These are phyloP conservation scores for Penicillium sp. DNA, from an alignment of 2,329 filamentous ascomycete species.

Conservation along the genomic window DNA sequence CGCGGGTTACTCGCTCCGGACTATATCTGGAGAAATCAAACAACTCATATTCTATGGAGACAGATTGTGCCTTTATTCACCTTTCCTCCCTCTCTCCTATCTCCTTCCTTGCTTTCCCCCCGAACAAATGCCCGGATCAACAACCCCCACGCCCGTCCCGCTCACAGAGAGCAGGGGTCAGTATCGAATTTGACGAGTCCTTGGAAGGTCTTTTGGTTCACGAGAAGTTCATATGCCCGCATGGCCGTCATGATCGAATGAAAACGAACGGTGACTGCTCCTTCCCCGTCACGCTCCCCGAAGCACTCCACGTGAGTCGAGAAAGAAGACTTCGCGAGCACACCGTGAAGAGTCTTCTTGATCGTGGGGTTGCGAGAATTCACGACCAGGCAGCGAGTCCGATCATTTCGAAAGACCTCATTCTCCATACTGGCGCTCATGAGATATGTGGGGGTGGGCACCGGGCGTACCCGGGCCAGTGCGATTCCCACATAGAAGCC, in stretches of 20 bases:
- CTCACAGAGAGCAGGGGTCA: conserved; percentile 2
- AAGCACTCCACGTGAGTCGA: conserved; percentile 5
- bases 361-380: neutral
- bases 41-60: neutral
- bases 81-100: neutral
- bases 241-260: conserved; percentile 10
- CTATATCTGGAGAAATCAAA: neutral
- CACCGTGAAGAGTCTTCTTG: neutral
- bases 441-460: conserved; percentile 10
- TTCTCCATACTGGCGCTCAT: neutral
- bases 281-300: conserved; percentile 2
- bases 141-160: neutral
- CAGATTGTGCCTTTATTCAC: neutral
- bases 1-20: neutral
- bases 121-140: neutral
- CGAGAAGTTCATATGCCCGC: conserved; percentile 1
- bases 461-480: conserved; percentile 1
- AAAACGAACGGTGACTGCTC: conserved; percentile 6
- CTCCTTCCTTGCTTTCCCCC: neutral
- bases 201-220: neutral
- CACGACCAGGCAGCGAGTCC: conserved; percentile 6
- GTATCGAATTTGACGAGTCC: neutral
- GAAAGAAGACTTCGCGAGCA: neutral
- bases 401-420: conserved; percentile 2
- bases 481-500: conserved; percentile 9